Conservation (phyloP, 768 basidiomycete species). For the Lentinula detonsa region DNA sequence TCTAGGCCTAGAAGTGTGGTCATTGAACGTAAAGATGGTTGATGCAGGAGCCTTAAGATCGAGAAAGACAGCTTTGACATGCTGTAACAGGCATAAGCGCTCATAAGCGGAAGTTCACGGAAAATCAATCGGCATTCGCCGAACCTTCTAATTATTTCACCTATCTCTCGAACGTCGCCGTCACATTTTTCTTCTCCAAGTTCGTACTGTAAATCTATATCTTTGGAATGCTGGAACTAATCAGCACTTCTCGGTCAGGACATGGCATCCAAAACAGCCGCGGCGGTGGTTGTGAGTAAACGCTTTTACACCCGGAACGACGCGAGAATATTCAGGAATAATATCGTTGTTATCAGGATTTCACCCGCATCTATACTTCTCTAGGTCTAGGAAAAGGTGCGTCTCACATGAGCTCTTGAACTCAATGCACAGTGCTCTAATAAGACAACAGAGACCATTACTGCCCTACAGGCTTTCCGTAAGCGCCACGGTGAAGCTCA, state of each 20-base stretch:
- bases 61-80: not conserved
- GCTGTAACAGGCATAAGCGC: not conserved
- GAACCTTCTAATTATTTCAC: not conserved
- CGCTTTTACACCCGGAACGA: not conserved
- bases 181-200: not conserved
- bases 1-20: no score
- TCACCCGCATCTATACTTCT: constrained; percentile 75
- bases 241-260: not conserved
- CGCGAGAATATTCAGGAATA: constrained; percentile 7
- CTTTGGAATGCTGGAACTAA: not conserved
- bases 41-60: no score
- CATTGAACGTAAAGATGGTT: no score
- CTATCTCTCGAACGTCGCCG: not conserved
- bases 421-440: not conserved
- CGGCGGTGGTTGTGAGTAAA: constrained; percentile 37
- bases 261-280: constrained; percentile 51
- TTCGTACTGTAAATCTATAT: not conserved
- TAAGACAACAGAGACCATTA: constrained; percentile 69
- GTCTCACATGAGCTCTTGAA: constrained; percentile 14
- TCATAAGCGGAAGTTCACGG: not conserved
- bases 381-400: constrained; percentile 85
- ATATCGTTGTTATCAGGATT: constrained; percentile 47
- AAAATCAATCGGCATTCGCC: not conserved
- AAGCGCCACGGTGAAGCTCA: constrained; percentile 91
- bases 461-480: constrained; percentile 90